phyloP scores from a whole-genome alignment of 176 grass and related monocot species.

The Thalia dealbata region DNA sequence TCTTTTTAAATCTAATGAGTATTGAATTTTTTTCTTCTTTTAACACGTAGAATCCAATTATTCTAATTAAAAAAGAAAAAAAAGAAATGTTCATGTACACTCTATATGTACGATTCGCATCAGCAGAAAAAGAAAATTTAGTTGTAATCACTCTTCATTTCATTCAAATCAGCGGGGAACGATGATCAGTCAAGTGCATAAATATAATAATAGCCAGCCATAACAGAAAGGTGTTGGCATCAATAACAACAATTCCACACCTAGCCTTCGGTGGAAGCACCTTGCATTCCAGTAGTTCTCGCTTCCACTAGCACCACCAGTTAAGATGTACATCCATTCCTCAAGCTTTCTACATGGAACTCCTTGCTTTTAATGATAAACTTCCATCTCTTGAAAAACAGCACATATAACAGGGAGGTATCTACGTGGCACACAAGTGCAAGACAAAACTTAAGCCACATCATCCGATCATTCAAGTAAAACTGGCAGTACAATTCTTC shows the following conservation, averaged over 20 bases:
- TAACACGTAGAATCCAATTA: too few relatives aligned
- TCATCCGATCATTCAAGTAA: slow-evolving; percentile 68
- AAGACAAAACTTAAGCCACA: slow-evolving; percentile 47
- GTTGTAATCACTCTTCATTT: not conserved
- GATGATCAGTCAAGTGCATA: not conserved
- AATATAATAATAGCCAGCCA: slow-evolving; percentile 41
- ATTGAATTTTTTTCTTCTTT: too few relatives aligned
- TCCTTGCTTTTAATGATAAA: slow-evolving; percentile 54
- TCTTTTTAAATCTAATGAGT: too few relatives aligned
- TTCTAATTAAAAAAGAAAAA: too few relatives aligned
- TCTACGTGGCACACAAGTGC: slow-evolving; percentile 35
- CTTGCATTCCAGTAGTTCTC: slow-evolving; percentile 43
- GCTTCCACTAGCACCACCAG: slow-evolving; percentile 26
- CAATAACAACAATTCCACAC: slow-evolving; percentile 55
- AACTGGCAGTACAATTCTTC: slow-evolving; percentile 15
- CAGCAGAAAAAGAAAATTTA: not conserved
- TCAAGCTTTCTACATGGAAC: slow-evolving; percentile 37
- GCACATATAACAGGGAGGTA: slow-evolving; percentile 43
- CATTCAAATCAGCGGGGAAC: not conserved
- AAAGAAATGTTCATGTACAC: too few relatives aligned
- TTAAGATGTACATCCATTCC: slow-evolving; percentile 55
- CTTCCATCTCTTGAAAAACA: slow-evolving; percentile 66
- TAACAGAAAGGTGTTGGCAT: slow-evolving; percentile 52
- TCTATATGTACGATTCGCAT: too few relatives aligned
- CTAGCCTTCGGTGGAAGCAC: slow-evolving; percentile 51